These are phyloP conservation scores for Ceratonia siliqua DNA, from an alignment of 306 rosid species.

Conservation along the genomic window DNA sequence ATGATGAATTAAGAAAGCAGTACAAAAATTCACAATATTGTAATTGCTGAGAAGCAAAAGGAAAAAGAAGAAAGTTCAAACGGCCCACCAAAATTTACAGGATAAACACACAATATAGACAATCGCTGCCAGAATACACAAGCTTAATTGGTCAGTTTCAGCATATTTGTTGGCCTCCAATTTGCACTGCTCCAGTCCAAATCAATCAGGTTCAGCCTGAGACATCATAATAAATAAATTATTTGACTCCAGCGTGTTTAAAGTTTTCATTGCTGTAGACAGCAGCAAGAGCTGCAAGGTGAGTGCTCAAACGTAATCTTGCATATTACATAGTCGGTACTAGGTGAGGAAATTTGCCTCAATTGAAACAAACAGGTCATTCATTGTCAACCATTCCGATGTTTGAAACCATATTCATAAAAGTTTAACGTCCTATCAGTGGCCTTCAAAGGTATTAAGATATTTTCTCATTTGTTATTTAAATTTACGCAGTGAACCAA, in stretches of 20 bases:
- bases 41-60: not conserved
- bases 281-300: not conserved
- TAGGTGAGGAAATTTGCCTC: not conserved
- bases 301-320: not conserved
- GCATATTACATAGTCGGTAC: not conserved
- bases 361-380: not conserved
- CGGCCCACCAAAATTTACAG: not conserved
- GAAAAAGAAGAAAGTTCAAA: not conserved
- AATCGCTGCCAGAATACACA: not conserved
- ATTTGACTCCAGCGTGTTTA: not conserved
- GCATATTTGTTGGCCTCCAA: not conserved
- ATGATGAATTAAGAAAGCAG: not conserved
- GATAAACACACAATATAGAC: not conserved
- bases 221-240: not conserved
- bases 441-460: not conserved
- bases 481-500: not conserved
- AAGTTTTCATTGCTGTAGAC: not conserved
- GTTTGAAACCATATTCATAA: not conserved
- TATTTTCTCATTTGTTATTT: not conserved
- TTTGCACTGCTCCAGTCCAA: not conserved
- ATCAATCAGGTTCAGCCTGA: not conserved
- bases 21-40: not conserved
- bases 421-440: not conserved
- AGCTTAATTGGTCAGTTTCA: constrained; percentile 6
- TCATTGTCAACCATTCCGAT: not conserved